These are phyloP conservation scores for Penicillium silybi DNA, from an alignment of 495 filamentous ascomycete genomes.

Conservation along the genomic window DNA sequence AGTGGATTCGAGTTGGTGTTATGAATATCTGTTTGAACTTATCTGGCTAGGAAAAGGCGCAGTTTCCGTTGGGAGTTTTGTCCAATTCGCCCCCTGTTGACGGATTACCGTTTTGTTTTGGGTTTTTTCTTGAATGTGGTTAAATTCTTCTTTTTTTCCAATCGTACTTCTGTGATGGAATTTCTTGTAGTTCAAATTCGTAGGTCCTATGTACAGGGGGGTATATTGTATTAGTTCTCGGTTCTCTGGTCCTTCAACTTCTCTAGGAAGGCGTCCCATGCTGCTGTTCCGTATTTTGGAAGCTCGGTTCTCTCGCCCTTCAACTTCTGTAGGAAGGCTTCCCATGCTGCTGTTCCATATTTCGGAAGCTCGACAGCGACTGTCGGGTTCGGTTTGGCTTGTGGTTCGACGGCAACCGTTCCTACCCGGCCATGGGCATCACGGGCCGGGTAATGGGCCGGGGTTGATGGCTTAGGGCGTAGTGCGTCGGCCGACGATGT, in stretches of 20 bases:
- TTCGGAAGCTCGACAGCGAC: constrained; percentile 2
- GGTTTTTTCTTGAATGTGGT: constrained; percentile 22
- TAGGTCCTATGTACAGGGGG: background rate
- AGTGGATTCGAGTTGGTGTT: constrained; percentile 16
- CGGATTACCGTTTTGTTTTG: background rate
- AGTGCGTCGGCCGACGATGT: no score
- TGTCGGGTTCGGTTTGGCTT: background rate
- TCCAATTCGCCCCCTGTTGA: constrained; percentile 11
- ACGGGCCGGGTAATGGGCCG: no score
- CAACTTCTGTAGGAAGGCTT: constrained; percentile 2
- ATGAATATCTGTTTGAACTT: constrained; percentile 24
- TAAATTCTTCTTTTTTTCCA: constrained; percentile 16
- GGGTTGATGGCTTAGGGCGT: no score
- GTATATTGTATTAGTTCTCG: background rate
- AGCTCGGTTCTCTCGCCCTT: background rate
- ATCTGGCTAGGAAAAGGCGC: constrained; percentile 32
- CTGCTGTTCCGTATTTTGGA: background rate
- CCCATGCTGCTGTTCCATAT: background rate
- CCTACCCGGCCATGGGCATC: no score
- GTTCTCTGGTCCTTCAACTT: background rate
- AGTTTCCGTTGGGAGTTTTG: constrained; percentile 25
- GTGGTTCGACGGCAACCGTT: no score
- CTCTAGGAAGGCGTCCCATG: constrained; percentile 2
- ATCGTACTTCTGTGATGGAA: constrained; percentile 24
- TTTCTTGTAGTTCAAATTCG: constrained; percentile 1